Base-by-base conservation (phyloP, 2,329 filamentous ascomycete genomes). In the Talaromyces sp. region DNA sequence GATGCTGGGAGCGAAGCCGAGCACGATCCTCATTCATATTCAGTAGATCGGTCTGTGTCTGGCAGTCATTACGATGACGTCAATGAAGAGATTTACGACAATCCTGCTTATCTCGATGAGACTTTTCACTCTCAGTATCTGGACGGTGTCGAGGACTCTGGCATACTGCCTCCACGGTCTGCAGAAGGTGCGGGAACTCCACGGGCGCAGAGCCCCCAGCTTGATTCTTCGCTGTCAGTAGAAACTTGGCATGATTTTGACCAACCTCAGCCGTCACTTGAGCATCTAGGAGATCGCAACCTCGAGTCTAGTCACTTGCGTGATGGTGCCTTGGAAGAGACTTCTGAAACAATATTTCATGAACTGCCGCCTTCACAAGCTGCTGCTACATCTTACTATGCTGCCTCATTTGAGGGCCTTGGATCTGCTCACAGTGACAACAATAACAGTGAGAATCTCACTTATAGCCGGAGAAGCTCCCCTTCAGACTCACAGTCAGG, bases 1-100 rank as follows among this genome's bases (percentile, higher is more conserved):
- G 76, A 78, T 62, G 75, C 75, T 19, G 74, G 72, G 38, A 74
- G 74, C 6, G 75, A 77, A n/a, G 67, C 64, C 32, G 74, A 71
- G 38, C 62, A 66, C 50, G 63, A 64, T 43, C 17, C 68, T 67
- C 50, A 60, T 67, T 17, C 68, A 69, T 27, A 67, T 70, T 32
- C 69, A 70, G 8, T 55, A 64, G n/a, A 55, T 19, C 31, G 55
- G 9, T 55, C 59, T 3, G 63, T 75, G 46, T 65, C 64, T 11
- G 64, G 67, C 19, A 66, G 64, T 41, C 63, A 62, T 31, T 64
- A 64, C 55, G 68, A 73, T 57, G 71, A 73, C 13, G 38, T 53
- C 54, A 65, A 71, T 55, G 73, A 75, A 56, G 66, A 63, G 17
- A 61, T 73, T 27, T 56, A 72, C 21, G 75, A 78, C 55, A 73